Evolutionary conservation across 208 protist species (phyloP).

Genomic region (Trypanosoma platydactyli): DNA sequence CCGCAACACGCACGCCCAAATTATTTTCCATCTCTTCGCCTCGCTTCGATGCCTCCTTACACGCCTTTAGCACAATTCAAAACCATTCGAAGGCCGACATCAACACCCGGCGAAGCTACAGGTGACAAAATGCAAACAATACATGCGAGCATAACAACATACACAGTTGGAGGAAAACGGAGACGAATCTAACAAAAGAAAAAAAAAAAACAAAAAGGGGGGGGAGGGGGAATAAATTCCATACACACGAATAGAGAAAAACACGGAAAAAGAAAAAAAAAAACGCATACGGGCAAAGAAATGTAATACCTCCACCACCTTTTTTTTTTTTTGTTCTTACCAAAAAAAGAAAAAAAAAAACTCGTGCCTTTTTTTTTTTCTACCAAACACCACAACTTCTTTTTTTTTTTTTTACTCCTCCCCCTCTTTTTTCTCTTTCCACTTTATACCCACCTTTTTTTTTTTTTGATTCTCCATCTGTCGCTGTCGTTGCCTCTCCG

Average conservation of each 20-base stretch:
- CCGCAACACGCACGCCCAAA: too few relatives aligned
- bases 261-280: background rate
- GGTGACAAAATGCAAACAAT: constrained; percentile 2
- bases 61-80: too few relatives aligned
- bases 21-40: too few relatives aligned
- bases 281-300: background rate
- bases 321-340: constrained; percentile 2
- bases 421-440: background rate
- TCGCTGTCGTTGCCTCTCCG: background rate
- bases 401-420: too few relatives aligned
- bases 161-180: constrained; percentile 14
- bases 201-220: constrained; percentile 25
- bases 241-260: constrained; percentile 5
- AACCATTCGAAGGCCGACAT: too few relatives aligned
- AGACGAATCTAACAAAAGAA: constrained; percentile 15
- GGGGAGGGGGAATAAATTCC: constrained; percentile 10
- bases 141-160: constrained; percentile 9
- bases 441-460: background rate
- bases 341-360: too few relatives aligned
- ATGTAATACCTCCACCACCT: background rate
- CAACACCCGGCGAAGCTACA: constrained; percentile 18
- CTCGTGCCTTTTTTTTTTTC: constrained; percentile 4
- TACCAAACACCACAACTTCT: too few relatives aligned
- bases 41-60: too few relatives aligned
- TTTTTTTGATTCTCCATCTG: background rate